These are phyloP conservation scores for Claviceps cyperi DNA, from an alignment of 2,329 filamentous ascomycete genomes.

Conservation along the genomic window DNA sequence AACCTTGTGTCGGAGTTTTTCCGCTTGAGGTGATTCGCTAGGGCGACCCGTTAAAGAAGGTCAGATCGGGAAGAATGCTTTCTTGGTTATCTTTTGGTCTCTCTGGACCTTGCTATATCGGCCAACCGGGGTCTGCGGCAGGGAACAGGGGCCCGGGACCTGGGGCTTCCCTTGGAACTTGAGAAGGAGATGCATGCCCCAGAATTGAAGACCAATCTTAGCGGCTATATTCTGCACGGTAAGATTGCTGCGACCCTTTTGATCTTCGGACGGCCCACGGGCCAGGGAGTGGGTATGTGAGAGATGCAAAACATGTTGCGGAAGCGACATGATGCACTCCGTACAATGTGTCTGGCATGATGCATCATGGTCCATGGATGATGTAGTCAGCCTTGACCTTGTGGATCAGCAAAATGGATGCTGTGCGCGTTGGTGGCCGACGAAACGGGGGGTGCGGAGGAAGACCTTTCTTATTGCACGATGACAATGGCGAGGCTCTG, in stretches of 20 bases:
- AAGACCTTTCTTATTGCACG: background rate
- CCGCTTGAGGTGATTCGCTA: background rate
- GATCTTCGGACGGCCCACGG: background rate
- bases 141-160: background rate
- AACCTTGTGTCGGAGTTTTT: background rate
- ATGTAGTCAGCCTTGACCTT: background rate
- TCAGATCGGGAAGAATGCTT: background rate
- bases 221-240: conserved; percentile 4
- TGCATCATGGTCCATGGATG: background rate
- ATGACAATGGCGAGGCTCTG: background rate
- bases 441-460: background rate
- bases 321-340: background rate
- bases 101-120: background rate
- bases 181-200: conserved; percentile 1
- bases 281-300: background rate
- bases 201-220: conserved; percentile 1
- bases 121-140: background rate
- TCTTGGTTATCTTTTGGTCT: background rate
- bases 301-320: background rate
- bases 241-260: conserved; percentile 2
- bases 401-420: background rate
- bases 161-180: background rate
- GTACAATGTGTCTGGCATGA: background rate
- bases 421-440: background rate
- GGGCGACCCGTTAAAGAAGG: background rate